Evolutionary conservation across 179 eudicot genomes (phyloP).

Genomic region (Silene noctiflora): DNA sequence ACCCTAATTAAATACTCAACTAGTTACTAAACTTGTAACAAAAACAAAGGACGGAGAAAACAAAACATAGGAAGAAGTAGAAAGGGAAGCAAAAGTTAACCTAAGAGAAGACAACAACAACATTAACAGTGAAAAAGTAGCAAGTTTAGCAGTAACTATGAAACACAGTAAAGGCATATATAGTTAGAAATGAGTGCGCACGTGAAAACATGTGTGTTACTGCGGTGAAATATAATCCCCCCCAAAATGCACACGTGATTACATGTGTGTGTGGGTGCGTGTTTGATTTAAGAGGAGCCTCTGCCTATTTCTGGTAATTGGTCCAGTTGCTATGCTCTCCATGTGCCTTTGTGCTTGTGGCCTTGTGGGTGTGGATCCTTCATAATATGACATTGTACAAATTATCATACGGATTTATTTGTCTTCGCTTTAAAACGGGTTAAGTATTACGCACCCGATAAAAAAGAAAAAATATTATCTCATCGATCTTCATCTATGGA

Average conservation of each 20-base stretch:
- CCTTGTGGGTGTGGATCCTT: constrained; percentile 7
- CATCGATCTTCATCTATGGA: no score
- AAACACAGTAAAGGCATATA: constrained; percentile 20
- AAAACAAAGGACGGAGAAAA: constrained; percentile 24
- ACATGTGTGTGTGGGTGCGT: constrained; percentile 41
- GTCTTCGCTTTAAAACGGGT: no score
- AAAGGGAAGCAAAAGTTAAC: no score
- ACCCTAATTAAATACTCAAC: not conserved
- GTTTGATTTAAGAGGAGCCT: constrained; percentile 7
- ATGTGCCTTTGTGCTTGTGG: not conserved
- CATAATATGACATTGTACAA: not conserved
- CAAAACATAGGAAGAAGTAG: constrained; percentile 24
- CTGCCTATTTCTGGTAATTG: constrained; percentile 5
- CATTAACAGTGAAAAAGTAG: not conserved
- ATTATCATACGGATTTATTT: no score
- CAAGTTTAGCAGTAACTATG: constrained; percentile 11
- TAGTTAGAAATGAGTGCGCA: constrained; percentile 35
- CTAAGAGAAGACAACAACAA: not conserved
- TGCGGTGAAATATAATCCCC: constrained; percentile 25
- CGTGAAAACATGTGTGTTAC: constrained; percentile 37
- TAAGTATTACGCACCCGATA: no score
- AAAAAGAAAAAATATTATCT: no score
- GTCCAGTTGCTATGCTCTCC: constrained; percentile 1
- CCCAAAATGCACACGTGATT: constrained; percentile 37
- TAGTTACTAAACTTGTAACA: not conserved